Base-by-base conservation (phyloP, 2,329 filamentous ascomycete genomes). In the Penicillium sp. region DNA sequence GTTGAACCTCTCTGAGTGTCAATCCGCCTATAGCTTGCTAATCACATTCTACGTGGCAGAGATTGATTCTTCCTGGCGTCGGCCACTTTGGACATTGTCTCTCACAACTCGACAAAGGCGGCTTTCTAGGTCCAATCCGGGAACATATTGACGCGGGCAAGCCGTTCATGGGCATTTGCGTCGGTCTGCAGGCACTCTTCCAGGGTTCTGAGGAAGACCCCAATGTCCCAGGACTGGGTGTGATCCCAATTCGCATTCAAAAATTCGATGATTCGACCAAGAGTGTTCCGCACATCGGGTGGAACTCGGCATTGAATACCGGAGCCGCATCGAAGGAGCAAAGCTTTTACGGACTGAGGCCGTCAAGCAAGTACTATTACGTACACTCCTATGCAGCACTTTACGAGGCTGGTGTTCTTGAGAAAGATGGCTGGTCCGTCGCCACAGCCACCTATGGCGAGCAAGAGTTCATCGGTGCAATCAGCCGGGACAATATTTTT, bases 61-160 rank as follows among this genome's bases (percentile, higher is more conserved):
- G 88, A 84, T 86, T 99, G 68, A 97, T 99, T 64, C 85, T 99
- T 26, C 95, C 95, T 5, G 95, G 95, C 59, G 95, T 99, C 61
- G 95, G 95, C 67, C 93, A 99, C 81, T 99, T 98, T 70, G 95
- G 95, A 60, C 92, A 99, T 81, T 99, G 95, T 76, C 82, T 98
- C 63, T 87, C 86, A 27, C 92, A 96, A 72, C 87, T 99, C 65
- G 82, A 88, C 16, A 83, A 87, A 43, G 91, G 92, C 37, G 91
- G 90, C 62, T 99, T 93, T 77, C 81, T 93, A 54, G 89, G 91
- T 58, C 90, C 92, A 10, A 88, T 99, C 63, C 86, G 83, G 65
- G 82, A 87, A 63, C 92, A 98, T 78, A 93, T 99, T 68, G 82
- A 87, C 52, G 84, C 89, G 14, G 93, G 92, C n/a, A 98, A 98